Base-by-base conservation (phyloP, 768 basidiomycete genomes). In the Calvatia gigantea region DNA sequence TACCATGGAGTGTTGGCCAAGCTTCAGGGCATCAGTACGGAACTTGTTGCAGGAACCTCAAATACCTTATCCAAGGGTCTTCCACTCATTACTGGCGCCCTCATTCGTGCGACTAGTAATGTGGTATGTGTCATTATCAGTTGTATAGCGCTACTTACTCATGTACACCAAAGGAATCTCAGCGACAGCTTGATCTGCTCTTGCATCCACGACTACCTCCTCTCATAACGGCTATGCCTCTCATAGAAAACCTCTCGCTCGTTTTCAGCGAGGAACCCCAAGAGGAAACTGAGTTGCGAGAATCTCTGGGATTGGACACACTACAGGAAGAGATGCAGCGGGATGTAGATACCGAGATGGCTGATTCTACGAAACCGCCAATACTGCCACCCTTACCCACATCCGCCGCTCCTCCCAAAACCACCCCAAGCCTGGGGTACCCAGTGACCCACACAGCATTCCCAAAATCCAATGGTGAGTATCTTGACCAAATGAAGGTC, bases 201-300 rank as follows among this genome's bases (percentile, higher is more conserved):
- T 65, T 94, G 9, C 92, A 94, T 62, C 91, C 91, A 43, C 85
- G 90, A 19, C 75, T 89, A 4, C 92, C 92, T 7, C 87, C 91
- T 6, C 69, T 90, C 11, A 74, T 91, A 51, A 83, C 86, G 42
- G 76, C 86, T 3, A 67, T 88, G 54, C 88, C 89, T 14, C 74
- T 79, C 28, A 65, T 87, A 9, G 87, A 87, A 58, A 68, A 76
- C 1, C 65, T 91, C 14, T 77, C 84, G 11, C 73, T 91, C 27
- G 84, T 83, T 60, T 77, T 75, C 25, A 70, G 72, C 2, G 87
- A 91, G 60, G 87, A 89, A 62, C 76, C 80, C 28, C 72, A 75
- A 17, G 87, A 89, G 62, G 90, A 92, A 68, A 63, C 58, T 2
- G 76, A 75, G 35, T 64, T 69, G 8, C 78, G 83, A 21, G 65